Evolutionary conservation across 208 protist genomes (phyloP).

Genomic region (Crithidia bombi): DNA sequence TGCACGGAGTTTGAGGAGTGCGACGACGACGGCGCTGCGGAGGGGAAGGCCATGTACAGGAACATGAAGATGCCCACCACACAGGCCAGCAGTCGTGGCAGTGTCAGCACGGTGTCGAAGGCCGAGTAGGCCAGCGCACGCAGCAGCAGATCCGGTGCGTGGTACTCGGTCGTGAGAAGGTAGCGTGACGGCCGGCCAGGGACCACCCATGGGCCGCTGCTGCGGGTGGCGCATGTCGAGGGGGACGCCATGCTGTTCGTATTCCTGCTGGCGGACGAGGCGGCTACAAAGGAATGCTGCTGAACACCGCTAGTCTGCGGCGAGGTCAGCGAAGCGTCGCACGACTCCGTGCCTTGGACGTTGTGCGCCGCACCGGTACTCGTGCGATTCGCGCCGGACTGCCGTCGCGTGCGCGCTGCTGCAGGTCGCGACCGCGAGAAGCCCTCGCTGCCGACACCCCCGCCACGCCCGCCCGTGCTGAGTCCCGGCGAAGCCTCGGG

Average conservation of each 20-base stretch:
- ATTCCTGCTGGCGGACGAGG: background rate
- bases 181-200: constrained; percentile 28
- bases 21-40: constrained; percentile 3
- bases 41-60: constrained; percentile 39
- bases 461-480: background rate
- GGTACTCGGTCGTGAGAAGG: constrained; percentile 15
- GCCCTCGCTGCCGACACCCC: constrained; percentile 22
- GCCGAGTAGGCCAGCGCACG: constrained; percentile 35
- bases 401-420: constrained; percentile 11
- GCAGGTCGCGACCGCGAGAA: constrained; percentile 29
- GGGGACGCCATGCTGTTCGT: constrained; percentile 11
- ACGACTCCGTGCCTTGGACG: background rate
- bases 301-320: background rate
- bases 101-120: constrained; percentile 27
- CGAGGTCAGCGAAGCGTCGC: background rate
- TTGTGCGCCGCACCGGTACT: background rate
- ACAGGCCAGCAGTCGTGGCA: constrained; percentile 34
- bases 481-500: background rate
- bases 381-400: background rate
- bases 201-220: constrained; percentile 20
- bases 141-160: constrained; percentile 33
- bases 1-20: background rate
- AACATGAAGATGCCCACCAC: constrained; percentile 39
- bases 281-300: background rate
- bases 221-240: background rate